Evolutionary conservation across 805 yeast genomes (phyloP).

Genomic region (Metschnikowia chrysomelidarum): DNA sequence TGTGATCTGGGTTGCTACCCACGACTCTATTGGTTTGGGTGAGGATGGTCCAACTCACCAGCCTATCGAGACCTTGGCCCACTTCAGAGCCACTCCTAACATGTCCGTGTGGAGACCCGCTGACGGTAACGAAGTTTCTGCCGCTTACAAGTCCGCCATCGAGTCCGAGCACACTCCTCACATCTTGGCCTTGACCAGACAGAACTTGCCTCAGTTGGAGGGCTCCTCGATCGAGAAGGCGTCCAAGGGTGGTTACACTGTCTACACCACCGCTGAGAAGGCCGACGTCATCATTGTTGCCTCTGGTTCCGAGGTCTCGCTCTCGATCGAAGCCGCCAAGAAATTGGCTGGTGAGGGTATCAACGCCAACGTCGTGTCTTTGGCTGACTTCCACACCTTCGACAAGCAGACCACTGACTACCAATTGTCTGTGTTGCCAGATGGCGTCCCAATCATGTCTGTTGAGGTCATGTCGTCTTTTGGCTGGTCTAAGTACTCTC

Average conservation of each 20-base stretch:
- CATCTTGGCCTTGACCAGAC: conserved; percentile 78
- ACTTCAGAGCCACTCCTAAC: conserved; percentile 83
- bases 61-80: conserved; percentile 87
- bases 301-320: conserved; percentile 91
- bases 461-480: conserved; percentile 89
- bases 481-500: conserved; percentile 95
- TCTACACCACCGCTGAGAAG: conserved; percentile 44
- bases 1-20: conserved; percentile 84
- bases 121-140: conserved; percentile 86
- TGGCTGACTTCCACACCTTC: conserved; percentile 91
- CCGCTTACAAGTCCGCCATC: conserved; percentile 71
- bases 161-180: conserved; percentile 65
- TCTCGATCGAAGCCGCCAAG: conserved; percentile 82
- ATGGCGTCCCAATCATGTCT: conserved; percentile 88
- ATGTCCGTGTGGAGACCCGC: conserved; percentile 89
- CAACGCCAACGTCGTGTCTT: conserved; percentile 80
- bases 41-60: conserved; percentile 95
- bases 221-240: conserved; percentile 93
- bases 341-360: conserved; percentile 61
- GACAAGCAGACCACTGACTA: conserved; percentile 81
- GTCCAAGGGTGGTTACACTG: conserved; percentile 88
- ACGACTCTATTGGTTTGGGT: conserved; percentile 87
- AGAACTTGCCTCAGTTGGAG: conserved; percentile 87
- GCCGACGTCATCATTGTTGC: conserved; percentile 74
- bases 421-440: conserved; percentile 85